phyloP scores from a whole-genome alignment of 768 basidiomycete genomes.

The Leccinum barrowsii region DNA sequence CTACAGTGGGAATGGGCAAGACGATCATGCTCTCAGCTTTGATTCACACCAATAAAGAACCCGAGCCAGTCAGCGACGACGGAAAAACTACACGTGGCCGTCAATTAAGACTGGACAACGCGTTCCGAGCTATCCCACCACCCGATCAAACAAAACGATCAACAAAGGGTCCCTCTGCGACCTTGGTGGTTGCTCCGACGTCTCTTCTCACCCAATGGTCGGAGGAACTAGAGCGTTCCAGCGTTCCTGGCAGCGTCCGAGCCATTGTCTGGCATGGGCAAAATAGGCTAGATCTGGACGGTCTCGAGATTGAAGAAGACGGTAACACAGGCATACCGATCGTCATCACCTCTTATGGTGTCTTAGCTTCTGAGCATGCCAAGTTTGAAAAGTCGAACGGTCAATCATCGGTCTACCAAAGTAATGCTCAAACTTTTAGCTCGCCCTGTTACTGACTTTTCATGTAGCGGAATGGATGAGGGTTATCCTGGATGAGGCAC shows the following conservation, averaged over 20 bases:
- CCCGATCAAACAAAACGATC: conserved; percentile 29
- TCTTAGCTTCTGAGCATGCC: conserved; percentile 82
- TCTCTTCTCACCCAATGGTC: conserved; percentile 91
- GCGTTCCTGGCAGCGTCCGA: conserved; percentile 62
- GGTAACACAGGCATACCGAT: conserved; percentile 56
- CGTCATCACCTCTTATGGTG: conserved; percentile 91
- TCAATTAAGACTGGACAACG: conserved; percentile 59
- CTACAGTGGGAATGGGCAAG: conserved; percentile 91
- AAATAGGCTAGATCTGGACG: conserved; percentile 71
- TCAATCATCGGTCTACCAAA: conserved; percentile 66
- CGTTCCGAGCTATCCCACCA: conserved; percentile 49
- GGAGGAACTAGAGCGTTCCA: conserved; percentile 86
- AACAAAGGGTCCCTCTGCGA: conserved; percentile 49
- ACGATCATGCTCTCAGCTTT: conserved; percentile 91
- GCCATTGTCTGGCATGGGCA: conserved; percentile 86
- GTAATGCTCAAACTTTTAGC: conserved; percentile 36
- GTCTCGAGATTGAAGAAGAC: conserved; percentile 54
- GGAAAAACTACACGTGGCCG: conserved; percentile 39
- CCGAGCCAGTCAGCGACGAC: conserved; percentile 36
- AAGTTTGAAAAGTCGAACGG: conserved; percentile 55
- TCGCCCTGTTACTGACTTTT: conserved; percentile 6
- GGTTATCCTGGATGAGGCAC: conserved; percentile 89
- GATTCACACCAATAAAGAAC: conserved; percentile 70
- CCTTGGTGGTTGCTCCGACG: conserved; percentile 89
- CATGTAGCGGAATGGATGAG: conserved; percentile 72